Conservation (phyloP, 331 rosid species). For the Malus hybrid region DNA sequence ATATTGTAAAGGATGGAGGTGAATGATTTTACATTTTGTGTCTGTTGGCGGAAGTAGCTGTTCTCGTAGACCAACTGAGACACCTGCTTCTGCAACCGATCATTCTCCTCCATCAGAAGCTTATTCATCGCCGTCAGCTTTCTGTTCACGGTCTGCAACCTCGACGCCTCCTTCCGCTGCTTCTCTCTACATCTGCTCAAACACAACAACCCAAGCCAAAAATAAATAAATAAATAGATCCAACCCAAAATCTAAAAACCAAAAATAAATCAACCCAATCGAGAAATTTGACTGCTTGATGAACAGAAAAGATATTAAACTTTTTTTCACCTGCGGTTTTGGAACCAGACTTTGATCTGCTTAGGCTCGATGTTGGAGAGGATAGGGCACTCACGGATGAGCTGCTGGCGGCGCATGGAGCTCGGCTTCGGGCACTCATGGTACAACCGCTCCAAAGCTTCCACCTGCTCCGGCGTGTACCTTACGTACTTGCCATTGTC, state of each 20-base stretch:
- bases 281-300: background rate
- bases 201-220: background rate
- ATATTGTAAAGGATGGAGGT: background rate
- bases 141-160: constrained; percentile 85
- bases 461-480: constrained; percentile 96
- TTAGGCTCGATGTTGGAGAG: constrained; percentile 93
- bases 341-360: constrained; percentile 99
- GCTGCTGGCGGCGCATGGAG: constrained; percentile 94
- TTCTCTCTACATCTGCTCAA: constrained; percentile 86
- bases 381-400: constrained; percentile 90
- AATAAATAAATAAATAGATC: background rate
- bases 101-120: constrained; percentile 95
- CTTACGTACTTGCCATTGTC: constrained; percentile 95
- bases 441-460: constrained; percentile 87
- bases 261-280: background rate
- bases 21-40: constrained; percentile 59
- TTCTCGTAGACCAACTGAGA: constrained; percentile 91
- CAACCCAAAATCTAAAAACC: background rate
- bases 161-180: constrained; percentile 92
- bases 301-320: background rate
- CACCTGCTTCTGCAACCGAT: constrained; percentile 93
- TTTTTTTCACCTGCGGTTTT: constrained; percentile 63
- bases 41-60: constrained; percentile 87
- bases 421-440: constrained; percentile 97
- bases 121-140: constrained; percentile 96